Evolutionary conservation across 768 basidiomycete species (phyloP).

Genomic region (Clavaria fumosa): DNA sequence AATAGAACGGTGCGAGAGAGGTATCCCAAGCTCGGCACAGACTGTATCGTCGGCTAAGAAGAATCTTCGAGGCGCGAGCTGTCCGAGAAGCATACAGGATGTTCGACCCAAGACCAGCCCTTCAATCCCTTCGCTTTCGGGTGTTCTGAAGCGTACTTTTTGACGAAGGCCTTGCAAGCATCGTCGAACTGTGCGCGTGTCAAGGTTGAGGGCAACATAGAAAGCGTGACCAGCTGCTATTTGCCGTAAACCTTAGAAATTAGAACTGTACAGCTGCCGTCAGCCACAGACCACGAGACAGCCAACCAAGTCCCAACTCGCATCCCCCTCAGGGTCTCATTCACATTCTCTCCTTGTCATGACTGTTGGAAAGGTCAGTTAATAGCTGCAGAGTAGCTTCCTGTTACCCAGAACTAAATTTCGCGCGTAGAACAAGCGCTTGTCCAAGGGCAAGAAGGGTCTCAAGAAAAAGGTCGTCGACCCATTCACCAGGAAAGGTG

Average conservation of each 20-base stretch:
- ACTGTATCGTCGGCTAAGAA: no score
- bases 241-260: no score
- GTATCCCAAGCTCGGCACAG: slow-evolving; percentile 34
- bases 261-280: no score
- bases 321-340: background rate
- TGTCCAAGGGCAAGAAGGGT: slow-evolving; percentile 97
- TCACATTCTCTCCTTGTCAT: slow-evolving; percentile 28
- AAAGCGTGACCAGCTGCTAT: no score
- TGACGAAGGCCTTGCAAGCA: slow-evolving; percentile 39
- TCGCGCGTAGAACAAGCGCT: slow-evolving; percentile 73
- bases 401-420: slow-evolving; percentile 3
- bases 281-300: slow-evolving; percentile 9
- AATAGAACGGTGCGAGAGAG: no score
- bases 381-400: background rate
- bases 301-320: background rate
- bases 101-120: slow-evolving; percentile 51
- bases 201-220: no score
- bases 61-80: no score
- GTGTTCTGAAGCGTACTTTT: slow-evolving; percentile 11
- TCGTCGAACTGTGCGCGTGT: slow-evolving; percentile 45
- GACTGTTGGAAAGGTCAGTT: slow-evolving; percentile 79
- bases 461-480: slow-evolving; percentile 99
- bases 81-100: no score
- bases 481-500: slow-evolving; percentile 99
- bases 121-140: slow-evolving; percentile 8